These are phyloP conservation scores for Darksidea phi DNA, from an alignment of 495 filamentous ascomycete species.

Conservation along the genomic window DNA sequence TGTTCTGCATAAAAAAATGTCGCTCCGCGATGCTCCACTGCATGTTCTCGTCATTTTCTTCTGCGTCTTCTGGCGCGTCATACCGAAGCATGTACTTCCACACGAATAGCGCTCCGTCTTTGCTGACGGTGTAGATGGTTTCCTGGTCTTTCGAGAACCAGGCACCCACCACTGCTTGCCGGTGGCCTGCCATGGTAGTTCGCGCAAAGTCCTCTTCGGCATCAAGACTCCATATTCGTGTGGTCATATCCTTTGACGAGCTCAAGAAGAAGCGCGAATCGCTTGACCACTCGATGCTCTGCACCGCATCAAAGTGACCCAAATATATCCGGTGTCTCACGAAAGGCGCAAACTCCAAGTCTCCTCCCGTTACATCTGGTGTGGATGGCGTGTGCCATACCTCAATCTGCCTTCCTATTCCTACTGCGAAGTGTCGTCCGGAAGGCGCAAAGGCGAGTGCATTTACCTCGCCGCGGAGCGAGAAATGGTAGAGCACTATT, in stretches of 20 bases:
- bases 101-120: slow-evolving; percentile 65
- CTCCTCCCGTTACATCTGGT: slow-evolving; percentile 73
- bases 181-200: slow-evolving; percentile 84
- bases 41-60: slow-evolving; percentile 57
- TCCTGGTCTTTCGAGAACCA: slow-evolving; percentile 96
- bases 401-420: slow-evolving; percentile 78
- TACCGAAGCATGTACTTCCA: slow-evolving; percentile 60
- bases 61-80: slow-evolving; percentile 48
- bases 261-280: slow-evolving; percentile 94
- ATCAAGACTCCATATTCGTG: slow-evolving; percentile 89
- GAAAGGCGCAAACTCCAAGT: slow-evolving; percentile 92
- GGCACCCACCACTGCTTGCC: slow-evolving; percentile 78
- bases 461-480: slow-evolving; percentile 78
- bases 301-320: slow-evolving; percentile 83
- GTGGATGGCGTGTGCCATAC: slow-evolving; percentile 94
- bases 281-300: slow-evolving; percentile 85
- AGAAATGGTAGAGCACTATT: slow-evolving; percentile 86
- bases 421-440: slow-evolving; percentile 84
- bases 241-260: slow-evolving; percentile 86
- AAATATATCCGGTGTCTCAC: slow-evolving; percentile 80
- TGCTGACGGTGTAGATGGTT: slow-evolving; percentile 62
- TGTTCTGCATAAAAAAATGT: slow-evolving; percentile 89
- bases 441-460: slow-evolving; percentile 90
- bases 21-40: slow-evolving; percentile 84
- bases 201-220: slow-evolving; percentile 84